These are phyloP conservation scores for Cladophialophora yegresii DNA, from an alignment of 2,329 filamentous ascomycete species.

Conservation along the genomic window DNA sequence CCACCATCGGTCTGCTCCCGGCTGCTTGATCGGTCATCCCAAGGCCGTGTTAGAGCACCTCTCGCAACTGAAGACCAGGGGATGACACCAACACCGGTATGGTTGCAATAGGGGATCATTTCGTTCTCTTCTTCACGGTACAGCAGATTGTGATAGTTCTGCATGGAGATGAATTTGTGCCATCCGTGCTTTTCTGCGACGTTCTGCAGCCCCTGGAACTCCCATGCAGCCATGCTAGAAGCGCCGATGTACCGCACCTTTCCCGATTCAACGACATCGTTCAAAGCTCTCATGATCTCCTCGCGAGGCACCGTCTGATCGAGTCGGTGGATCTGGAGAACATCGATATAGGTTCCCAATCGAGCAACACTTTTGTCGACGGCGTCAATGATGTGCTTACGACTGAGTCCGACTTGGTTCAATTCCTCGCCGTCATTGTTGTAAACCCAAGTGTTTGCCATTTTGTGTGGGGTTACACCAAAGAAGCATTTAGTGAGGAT, in stretches of 20 bases:
- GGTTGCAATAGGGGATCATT: conserved; percentile 48
- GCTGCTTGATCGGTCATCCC: conserved; percentile 45
- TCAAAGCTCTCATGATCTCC: conserved; percentile 53
- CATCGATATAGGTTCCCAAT: conserved; percentile 52
- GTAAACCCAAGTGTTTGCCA: conserved; percentile 40
- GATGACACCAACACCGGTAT: conserved; percentile 44
- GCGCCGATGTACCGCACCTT: conserved; percentile 44
- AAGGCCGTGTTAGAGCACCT: conserved; percentile 53
- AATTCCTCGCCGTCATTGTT: conserved; percentile 38
- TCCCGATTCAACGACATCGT: conserved; percentile 49
- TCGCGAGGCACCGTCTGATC: conserved; percentile 48
- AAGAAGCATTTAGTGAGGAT: conserved; percentile 60
- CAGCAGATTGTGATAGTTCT: conserved; percentile 48
- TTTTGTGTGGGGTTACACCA: conserved; percentile 40
- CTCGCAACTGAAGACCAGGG: conserved; percentile 48
- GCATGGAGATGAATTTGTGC: conserved; percentile 58
- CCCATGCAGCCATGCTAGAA: conserved; percentile 41
- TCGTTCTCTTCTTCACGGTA: conserved; percentile 53
- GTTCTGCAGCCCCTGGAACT: conserved; percentile 52
- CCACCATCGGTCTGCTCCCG: conserved; percentile 51
- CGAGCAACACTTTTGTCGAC: conserved; percentile 55
- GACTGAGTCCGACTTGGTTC: conserved; percentile 51
- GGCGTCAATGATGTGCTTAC: conserved; percentile 64
- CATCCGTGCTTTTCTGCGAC: conserved; percentile 53
- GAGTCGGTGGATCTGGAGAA: conserved; percentile 55